phyloP scores from a whole-genome alignment of 2,329 filamentous ascomycete species.

The Epichloe elymi region DNA sequence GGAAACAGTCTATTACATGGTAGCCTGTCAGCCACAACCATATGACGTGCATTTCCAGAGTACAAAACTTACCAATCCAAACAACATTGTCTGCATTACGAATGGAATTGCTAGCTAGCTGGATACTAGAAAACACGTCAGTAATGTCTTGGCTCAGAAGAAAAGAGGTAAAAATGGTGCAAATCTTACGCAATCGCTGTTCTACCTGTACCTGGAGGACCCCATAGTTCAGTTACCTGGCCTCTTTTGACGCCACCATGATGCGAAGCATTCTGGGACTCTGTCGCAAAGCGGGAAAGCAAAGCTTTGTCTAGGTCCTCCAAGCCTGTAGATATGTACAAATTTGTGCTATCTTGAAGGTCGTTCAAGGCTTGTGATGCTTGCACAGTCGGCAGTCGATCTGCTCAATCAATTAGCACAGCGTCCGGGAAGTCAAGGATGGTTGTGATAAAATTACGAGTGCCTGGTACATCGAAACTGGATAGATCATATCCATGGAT shows the following conservation, averaged over 20 bases:
- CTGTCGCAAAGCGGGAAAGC: constrained; percentile 5
- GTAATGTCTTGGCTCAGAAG: not conserved
- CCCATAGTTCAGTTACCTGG: constrained; percentile 77
- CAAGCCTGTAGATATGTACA: constrained; percentile 44
- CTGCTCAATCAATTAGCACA: constrained; percentile 25
- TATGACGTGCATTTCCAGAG: not conserved
- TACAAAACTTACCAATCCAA: constrained; percentile 61
- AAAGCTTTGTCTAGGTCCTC: constrained; percentile 37
- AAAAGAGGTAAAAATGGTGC: not conserved
- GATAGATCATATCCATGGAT: constrained; percentile 47
- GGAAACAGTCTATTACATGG: constrained; percentile 31
- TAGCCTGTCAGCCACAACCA: not conserved
- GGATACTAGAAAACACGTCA: constrained; percentile 34
- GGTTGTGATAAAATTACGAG: constrained; percentile 27
- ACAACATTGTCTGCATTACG: constrained; percentile 49
- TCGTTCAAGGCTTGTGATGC: constrained; percentile 58
- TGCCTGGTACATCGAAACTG: constrained; percentile 43
- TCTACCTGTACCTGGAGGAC: constrained; percentile 76
- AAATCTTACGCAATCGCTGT: constrained; percentile 60
- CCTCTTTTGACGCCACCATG: constrained; percentile 55
- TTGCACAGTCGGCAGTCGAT: constrained; percentile 64
- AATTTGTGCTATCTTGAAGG: constrained; percentile 36
- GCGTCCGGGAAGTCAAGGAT: not conserved
- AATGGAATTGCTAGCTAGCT: constrained; percentile 53
- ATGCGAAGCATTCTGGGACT: constrained; percentile 7